Percentiles rank a stretch among this genome's conserved stretches.
Evolutionary conservation across 2,329 filamentous ascomycete species (phyloP).

Genomic region (Camptophora hylomeconis): DNA sequence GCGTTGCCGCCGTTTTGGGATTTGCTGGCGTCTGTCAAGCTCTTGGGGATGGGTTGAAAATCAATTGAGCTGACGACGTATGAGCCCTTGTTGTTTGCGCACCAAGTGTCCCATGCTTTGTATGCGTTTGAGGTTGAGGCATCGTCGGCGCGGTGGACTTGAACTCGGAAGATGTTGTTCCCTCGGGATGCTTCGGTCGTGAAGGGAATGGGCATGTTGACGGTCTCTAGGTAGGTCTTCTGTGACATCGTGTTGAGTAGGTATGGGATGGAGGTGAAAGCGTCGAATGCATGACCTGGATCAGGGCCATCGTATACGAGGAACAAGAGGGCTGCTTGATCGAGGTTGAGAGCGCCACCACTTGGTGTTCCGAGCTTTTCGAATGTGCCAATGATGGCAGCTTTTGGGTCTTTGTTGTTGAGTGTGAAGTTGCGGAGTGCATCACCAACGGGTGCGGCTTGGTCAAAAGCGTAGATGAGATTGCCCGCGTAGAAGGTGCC

Average conservation of each 20-base stretch:
- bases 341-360: constrained; percentile 20
- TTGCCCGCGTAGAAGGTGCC: constrained; percentile 20
- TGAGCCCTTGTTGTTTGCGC: constrained; percentile 20
- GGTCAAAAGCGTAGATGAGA: constrained; percentile 19
- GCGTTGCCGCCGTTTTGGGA: too few species aligned
- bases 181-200: constrained; percentile 20
- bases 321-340: constrained; percentile 23
- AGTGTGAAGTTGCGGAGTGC: constrained; percentile 21
- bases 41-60: too few species aligned
- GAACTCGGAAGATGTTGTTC: constrained; percentile 24
- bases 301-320: constrained; percentile 25
- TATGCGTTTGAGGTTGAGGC: constrained; percentile 15
- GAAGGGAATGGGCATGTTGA: constrained; percentile 22
- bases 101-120: constrained; percentile 20
- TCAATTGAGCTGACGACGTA: too few species aligned
- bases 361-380: constrained; percentile 20
- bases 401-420: constrained; percentile 24
- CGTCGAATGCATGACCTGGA: constrained; percentile 20
- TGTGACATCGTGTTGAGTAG: constrained; percentile 19
- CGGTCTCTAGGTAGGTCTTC: constrained; percentile 22
- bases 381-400: constrained; percentile 23
- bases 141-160: constrained; percentile 20
- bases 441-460: constrained; percentile 18
- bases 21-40: too few species aligned
- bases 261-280: constrained; percentile 22